Conservation (phyloP, 495 filamentous ascomycete genomes). For the Daldinia bambusicola region DNA sequence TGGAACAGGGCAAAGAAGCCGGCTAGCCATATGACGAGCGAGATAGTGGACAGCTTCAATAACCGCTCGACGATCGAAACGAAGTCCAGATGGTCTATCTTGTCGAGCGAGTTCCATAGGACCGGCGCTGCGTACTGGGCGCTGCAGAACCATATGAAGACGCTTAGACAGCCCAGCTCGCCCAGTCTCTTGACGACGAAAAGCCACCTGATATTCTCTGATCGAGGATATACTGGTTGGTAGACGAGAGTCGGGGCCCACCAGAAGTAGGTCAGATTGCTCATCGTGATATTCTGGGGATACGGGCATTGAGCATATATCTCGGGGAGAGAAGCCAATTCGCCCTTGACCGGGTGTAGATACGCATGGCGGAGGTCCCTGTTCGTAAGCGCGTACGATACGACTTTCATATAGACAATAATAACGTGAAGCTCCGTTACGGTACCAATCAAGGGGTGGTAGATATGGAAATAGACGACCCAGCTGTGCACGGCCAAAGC, state of each 20-base stretch:
- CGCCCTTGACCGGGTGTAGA: constrained; percentile 71
- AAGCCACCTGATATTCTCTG: constrained; percentile 77
- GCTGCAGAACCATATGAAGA: constrained; percentile 91
- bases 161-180: constrained; percentile 76
- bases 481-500: constrained; percentile 82
- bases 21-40: constrained; percentile 92
- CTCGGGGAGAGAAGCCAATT: constrained; percentile 72
- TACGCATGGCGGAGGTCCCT: constrained; percentile 91
- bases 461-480: constrained; percentile 86
- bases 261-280: constrained; percentile 94
- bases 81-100: constrained; percentile 83
- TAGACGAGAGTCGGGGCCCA: constrained; percentile 96
- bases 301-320: constrained; percentile 88
- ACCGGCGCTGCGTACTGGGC: constrained; percentile 95
- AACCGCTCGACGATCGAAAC: constrained; percentile 85
- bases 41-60: constrained; percentile 94
- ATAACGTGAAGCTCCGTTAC: constrained; percentile 90
- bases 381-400: constrained; percentile 96
- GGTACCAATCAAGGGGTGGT: constrained; percentile 93
- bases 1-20: constrained; percentile 98
- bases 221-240: constrained; percentile 94
- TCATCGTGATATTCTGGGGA: constrained; percentile 85
- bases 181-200: constrained; percentile 85
- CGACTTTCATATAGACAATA: constrained; percentile 94
- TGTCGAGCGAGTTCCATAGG: constrained; percentile 85